Base-by-base conservation (phyloP, 2,329 filamentous ascomycete genomes). In the Fusarium chaquense region DNA sequence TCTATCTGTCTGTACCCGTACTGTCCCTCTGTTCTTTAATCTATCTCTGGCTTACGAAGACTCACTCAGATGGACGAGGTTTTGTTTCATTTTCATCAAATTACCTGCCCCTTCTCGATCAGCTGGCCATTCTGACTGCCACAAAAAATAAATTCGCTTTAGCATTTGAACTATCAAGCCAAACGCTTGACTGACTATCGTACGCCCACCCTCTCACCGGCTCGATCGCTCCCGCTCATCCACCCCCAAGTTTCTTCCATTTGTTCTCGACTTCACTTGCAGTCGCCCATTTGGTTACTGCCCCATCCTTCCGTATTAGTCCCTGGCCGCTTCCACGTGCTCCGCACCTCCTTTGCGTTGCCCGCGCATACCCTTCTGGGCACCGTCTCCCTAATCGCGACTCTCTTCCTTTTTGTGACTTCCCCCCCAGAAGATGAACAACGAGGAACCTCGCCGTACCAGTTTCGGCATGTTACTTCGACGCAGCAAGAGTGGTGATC, bases 401-500 rank as follows among this genome's bases (percentile, higher is more conserved):
- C 55, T 71, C 65, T 67, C 61, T 69, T 73, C 62, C 69, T 58
- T 73, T 73, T 70, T 62, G 74, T 75, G 70, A 69, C 56, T 45
- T 62, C 66, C 65, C 58, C 61, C 58, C 61, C 58, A 69, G 65
- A 79, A 74, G 71, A 78, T 78, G 75, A 78, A 72, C 72, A 64
- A 70, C 60, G 67, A 71, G 52, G 72, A 70, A 57, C 72, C 76
- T 71, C 78, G 75, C 70, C 78, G 77, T 61, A 75, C 84, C 70
- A 85, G 82, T 75, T 81, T 87, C 80, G 83, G 84, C 75, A 86
- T 86, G 80, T 86, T 92, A 76, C 85, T 92, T 67, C 86, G 89
- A 79, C 87, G 90, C 73, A 87, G 86, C 77, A 92, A 91, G 77
- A 91, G 89, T 61, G 86, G 86, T 64, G 89, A 92, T 70, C 78